Percentiles rank a stretch among this genome's conserved stretches.
These are phyloP conservation scores for Sphaerobolus stellatus DNA, from an alignment of 1,284 basidiomycete genomes.

Conservation along the genomic window DNA sequence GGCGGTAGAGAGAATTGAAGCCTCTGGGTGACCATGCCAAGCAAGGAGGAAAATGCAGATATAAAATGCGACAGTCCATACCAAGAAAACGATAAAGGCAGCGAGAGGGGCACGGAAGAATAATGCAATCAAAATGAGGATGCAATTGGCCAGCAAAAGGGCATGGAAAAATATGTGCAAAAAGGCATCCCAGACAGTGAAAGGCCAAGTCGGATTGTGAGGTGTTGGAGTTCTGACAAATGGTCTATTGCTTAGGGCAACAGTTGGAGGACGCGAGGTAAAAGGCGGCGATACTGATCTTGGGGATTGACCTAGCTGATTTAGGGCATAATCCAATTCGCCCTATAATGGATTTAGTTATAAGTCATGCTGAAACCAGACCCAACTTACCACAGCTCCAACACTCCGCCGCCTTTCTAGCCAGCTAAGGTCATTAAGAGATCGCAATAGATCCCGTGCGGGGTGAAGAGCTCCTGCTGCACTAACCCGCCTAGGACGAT, in stretches of 20 bases:
- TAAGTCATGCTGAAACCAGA: slow-evolving; percentile 17
- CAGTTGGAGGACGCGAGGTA: slow-evolving; percentile 27
- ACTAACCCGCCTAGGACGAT: slow-evolving; percentile 52
- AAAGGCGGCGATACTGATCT: slow-evolving; percentile 48
- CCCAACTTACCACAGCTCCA: slow-evolving; percentile 57
- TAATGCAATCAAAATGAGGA: slow-evolving; percentile 56
- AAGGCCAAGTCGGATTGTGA: slow-evolving; percentile 22
- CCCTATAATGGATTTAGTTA: slow-evolving; percentile 41
- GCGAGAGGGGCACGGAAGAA: slow-evolving; percentile 54
- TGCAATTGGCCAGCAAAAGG: slow-evolving; percentile 55
- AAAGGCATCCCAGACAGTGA: slow-evolving; percentile 44
- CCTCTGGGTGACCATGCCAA: slow-evolving; percentile 54
- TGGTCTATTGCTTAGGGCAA: slow-evolving; percentile 47
- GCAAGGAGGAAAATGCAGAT: slow-evolving; percentile 48
- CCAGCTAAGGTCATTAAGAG: slow-evolving; percentile 73
- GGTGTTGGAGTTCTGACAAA: slow-evolving; percentile 31
- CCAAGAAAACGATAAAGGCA: slow-evolving; percentile 64
- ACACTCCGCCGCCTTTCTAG: slow-evolving; percentile 66
- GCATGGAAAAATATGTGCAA: slow-evolving; percentile 57
- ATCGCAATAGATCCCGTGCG: slow-evolving; percentile 37
- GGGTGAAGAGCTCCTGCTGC: slow-evolving; percentile 39
- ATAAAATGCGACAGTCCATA: slow-evolving; percentile 61
- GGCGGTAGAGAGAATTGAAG: slow-evolving; percentile 56
- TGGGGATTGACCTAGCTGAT: slow-evolving; percentile 43
- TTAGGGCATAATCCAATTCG: slow-evolving; percentile 63